Conservation (phyloP, 495 filamentous ascomycete species). For the Lentithecium fluviatile region DNA sequence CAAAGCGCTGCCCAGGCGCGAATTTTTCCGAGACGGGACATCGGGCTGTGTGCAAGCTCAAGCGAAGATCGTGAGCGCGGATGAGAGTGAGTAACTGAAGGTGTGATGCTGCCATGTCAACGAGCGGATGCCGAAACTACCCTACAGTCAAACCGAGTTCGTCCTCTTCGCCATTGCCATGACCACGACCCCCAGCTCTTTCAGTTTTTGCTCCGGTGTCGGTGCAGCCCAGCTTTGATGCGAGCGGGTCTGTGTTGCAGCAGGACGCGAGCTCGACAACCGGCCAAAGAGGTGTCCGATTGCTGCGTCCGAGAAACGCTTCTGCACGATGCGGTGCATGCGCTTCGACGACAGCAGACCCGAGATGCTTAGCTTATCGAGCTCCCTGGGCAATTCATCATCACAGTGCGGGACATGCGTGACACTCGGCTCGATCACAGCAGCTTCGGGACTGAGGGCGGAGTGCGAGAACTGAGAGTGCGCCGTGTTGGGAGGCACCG, state of each 20-base stretch:
- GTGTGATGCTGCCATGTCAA: too few species aligned
- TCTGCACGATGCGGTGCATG: constrained; percentile 7
- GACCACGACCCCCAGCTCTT: background rate
- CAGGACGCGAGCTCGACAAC: background rate
- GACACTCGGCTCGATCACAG: constrained; percentile 20
- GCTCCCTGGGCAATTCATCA: background rate
- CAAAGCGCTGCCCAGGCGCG: too few species aligned
- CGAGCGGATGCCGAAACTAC: too few species aligned
- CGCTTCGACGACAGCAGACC: constrained; percentile 23
- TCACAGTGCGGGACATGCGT: background rate
- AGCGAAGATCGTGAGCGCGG: too few species aligned
- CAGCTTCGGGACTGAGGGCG: constrained; percentile 18
- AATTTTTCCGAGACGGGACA: too few species aligned
- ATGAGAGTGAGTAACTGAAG: too few species aligned
- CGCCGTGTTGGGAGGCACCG: constrained; percentile 21
- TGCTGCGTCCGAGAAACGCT: constrained; percentile 26
- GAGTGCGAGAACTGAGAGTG: constrained; percentile 1
- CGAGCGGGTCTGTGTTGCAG: background rate
- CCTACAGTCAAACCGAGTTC: background rate
- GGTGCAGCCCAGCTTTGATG: constrained; percentile 13
- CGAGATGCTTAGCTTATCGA: constrained; percentile 33
- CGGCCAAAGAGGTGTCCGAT: constrained; percentile 19
- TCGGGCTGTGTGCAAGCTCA: too few species aligned
- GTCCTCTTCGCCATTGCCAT: background rate
- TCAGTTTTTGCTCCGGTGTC: background rate